Base-by-base conservation (phyloP, 352 stramenopile species). In the Aphanomyces euteiches region DNA sequence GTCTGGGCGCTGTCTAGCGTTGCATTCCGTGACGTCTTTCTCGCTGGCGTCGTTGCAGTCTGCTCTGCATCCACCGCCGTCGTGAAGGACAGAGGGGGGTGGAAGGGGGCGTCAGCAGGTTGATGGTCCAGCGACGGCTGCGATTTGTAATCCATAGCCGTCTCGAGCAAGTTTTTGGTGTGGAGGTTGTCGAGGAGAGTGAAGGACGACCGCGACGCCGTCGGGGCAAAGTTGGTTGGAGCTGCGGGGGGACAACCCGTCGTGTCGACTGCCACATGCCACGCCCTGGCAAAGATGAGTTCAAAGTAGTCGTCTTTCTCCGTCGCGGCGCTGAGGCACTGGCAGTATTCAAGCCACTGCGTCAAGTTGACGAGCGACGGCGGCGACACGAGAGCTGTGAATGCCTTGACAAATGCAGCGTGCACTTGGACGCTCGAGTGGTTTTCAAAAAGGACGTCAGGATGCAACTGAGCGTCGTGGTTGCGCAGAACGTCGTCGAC, bases 301-400 rank as follows among this genome's bases (percentile, higher is more conserved):
- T 92, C 84, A 70, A 90, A 92, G 76, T 87, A 90, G 67, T 92
- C 84, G 28, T 90, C 80, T 45, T 80, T 92, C 6, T 81, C 83
- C 13, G 81, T 75, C 69, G 88, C 76, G n/a, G 78, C 83, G 38
- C 80, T 82, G 15, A 88, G 72, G 72, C 81, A 92, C 73, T 90
- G 84, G 67, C 90, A 90, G 67, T 86, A 92, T 37, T 74, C 82
- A 67, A 89, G 78, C 84, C 84, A 92, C 63, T 92, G 84, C 47
- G 78, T 78, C 56, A 85, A 76, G 61, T 87, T 92, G 48, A 92
- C 80, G 12, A 90, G 89, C 5, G 78, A 71, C 7, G 74, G 74
- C 41, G 76, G 72, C 7, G 77, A 66, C 57, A 77, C 72, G 47
- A 70, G 48, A 5, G 28, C 38, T 19, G 64, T 70, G 38, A 92